Percentiles rank a stretch among this genome's conserved stretches.
Evolutionary conservation across 148 eudicot genomes (phyloP).

Genomic region (Talinum fruticosum): DNA sequence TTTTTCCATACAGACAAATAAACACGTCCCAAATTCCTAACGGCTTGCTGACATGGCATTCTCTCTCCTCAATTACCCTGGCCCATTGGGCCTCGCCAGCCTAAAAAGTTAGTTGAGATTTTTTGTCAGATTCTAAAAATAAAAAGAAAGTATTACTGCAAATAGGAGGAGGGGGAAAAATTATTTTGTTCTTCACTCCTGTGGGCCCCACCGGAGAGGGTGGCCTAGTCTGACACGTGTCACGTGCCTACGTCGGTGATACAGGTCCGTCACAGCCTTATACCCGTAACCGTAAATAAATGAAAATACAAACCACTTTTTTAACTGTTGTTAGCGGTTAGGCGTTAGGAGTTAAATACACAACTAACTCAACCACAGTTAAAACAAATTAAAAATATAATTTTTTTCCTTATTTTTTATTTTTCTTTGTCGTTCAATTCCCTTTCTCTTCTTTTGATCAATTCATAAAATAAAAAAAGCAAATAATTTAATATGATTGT

Average conservation of each 20-base stretch:
- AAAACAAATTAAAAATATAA: too few relatives aligned
- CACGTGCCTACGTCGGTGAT: constrained; percentile 18
- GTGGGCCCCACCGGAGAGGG: neutral
- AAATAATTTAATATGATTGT: too few relatives aligned
- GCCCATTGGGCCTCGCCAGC: neutral
- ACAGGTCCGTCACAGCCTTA: constrained; percentile 4
- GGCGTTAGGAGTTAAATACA: neutral
- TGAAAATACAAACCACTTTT: neutral
- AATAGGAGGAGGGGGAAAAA: neutral
- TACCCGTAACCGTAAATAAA: neutral
- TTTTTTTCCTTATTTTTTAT: neutral
- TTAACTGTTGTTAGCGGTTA: constrained; percentile 1
- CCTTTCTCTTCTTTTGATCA: neutral
- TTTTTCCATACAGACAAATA: constrained; percentile 22
- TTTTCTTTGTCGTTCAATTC: neutral
- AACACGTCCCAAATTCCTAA: constrained; percentile 17
- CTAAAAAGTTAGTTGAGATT: constrained; percentile 18
- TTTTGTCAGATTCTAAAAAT: constrained; percentile 10
- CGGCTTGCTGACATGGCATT: constrained; percentile 34
- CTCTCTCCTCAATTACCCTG: neutral
- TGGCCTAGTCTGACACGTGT: neutral
- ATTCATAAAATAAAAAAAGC: too few relatives aligned
- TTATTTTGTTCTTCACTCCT: neutral
- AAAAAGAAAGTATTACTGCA: neutral
- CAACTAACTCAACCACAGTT: neutral